Conservation (phyloP, 2,329 filamentous ascomycete species). For the Phoma herbarum region DNA sequence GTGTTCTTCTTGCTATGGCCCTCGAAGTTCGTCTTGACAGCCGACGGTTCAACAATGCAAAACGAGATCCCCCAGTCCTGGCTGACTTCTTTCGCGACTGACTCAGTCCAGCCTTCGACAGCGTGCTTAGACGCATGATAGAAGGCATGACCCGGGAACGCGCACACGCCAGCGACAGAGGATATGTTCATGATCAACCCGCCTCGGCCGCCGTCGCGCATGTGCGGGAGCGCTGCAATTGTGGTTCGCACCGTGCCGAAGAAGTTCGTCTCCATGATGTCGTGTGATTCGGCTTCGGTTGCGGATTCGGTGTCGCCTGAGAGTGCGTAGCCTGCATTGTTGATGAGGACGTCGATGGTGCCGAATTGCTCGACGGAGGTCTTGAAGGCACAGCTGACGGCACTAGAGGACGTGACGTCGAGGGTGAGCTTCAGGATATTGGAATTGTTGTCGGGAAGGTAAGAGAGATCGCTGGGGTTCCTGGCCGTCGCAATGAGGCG, state of each 20-base stretch:
- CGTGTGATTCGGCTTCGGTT: constrained; percentile 45
- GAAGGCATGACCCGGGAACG: constrained; percentile 34
- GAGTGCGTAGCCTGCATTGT: constrained; percentile 56
- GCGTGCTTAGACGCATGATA: constrained; percentile 39
- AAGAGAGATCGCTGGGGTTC: constrained; percentile 53
- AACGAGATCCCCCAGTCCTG: constrained; percentile 49
- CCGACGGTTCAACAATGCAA: constrained; percentile 55
- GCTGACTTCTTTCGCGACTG: constrained; percentile 56
- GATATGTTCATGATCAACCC: constrained; percentile 33
- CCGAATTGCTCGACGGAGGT: constrained; percentile 74
- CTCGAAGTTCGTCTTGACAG: constrained; percentile 51
- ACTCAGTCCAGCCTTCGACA: constrained; percentile 58
- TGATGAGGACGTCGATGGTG: constrained; percentile 61
- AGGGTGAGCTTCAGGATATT: constrained; percentile 58
- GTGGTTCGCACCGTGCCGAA: constrained; percentile 56
- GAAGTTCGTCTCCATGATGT: constrained; percentile 56
- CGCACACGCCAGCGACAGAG: constrained; percentile 31
- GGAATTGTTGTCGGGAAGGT: constrained; percentile 48
- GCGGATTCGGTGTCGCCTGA: constrained; percentile 49
- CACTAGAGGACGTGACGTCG: constrained; percentile 57
- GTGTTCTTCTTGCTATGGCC: constrained; percentile 39
- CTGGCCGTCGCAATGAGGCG: constrained; percentile 61
- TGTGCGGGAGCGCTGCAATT: constrained; percentile 49
- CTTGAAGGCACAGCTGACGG: constrained; percentile 50
- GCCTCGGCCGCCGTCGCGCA: constrained; percentile 49